phyloP scores from a whole-genome alignment of 2,329 filamentous ascomycete species.

The Aspergillus fijiensis region DNA sequence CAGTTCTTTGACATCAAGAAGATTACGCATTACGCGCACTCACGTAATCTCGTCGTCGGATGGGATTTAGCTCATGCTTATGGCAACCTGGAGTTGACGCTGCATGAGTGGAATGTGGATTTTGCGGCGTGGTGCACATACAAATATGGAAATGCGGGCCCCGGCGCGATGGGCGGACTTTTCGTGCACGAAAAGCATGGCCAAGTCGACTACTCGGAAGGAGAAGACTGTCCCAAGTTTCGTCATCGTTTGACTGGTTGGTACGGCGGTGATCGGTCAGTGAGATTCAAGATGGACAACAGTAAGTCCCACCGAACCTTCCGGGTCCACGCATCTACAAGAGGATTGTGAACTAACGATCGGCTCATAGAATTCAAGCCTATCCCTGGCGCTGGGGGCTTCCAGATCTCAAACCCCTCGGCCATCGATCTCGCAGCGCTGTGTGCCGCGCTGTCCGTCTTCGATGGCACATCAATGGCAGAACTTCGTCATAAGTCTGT shows the following conservation, averaged over 20 bases:
- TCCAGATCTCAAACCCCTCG: slow-evolving; percentile 76
- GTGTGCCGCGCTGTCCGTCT: slow-evolving; percentile 69
- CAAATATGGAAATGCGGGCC: slow-evolving; percentile 86
- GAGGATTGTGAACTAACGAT: slow-evolving; percentile 10
- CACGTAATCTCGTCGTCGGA: slow-evolving; percentile 67
- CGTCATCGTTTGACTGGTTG: slow-evolving; percentile 71
- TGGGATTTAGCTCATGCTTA: slow-evolving; percentile 87
- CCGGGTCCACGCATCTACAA: background rate
- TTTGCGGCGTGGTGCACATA: slow-evolving; percentile 92
- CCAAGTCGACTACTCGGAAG: slow-evolving; percentile 39
- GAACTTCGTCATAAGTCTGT: slow-evolving; percentile 69
- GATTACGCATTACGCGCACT: slow-evolving; percentile 74
- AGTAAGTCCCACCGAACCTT: slow-evolving; percentile 27
- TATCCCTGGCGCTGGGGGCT: slow-evolving; percentile 74
- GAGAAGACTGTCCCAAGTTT: slow-evolving; percentile 52
- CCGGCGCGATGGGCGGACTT: slow-evolving; percentile 73
- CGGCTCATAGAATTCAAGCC: slow-evolving; percentile 63
- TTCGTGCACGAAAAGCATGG: slow-evolving; percentile 77
- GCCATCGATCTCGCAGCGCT: slow-evolving; percentile 73
- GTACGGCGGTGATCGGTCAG: slow-evolving; percentile 76
- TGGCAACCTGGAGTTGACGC: slow-evolving; percentile 72
- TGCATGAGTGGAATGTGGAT: slow-evolving; percentile 87
- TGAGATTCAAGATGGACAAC: slow-evolving; percentile 79
- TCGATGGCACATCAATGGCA: slow-evolving; percentile 67
- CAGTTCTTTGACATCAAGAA: slow-evolving; percentile 77